phyloP scores from a whole-genome alignment of 2,329 filamentous ascomycete genomes.

The Bertia moriformis region DNA sequence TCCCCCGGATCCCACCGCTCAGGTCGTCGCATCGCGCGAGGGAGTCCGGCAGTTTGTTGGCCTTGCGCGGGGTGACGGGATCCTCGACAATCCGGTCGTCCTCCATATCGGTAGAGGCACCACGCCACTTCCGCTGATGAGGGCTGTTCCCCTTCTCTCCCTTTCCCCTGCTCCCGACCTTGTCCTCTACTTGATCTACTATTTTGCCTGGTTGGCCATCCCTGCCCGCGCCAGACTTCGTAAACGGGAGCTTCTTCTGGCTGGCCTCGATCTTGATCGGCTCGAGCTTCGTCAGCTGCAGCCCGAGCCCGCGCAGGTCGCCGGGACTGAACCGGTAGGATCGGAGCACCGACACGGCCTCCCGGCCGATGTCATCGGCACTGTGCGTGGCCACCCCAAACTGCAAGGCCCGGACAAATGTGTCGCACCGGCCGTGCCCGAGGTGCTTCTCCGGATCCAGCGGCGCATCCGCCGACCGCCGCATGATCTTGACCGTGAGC shows the following conservation, averaged over 20 bases:
- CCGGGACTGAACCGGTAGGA: constrained; percentile 75
- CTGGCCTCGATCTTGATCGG: constrained; percentile 64
- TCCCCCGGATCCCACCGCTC: constrained; percentile 40
- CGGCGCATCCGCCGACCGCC: constrained; percentile 70
- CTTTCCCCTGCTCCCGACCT: not conserved
- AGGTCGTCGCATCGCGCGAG: constrained; percentile 34
- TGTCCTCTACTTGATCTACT: too few species aligned
- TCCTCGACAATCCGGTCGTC: too few species aligned
- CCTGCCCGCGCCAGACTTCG: not conserved
- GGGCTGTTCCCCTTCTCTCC: not conserved
- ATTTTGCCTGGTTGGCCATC: too few species aligned
- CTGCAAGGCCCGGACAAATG: constrained; percentile 72
- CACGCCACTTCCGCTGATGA: too few species aligned
- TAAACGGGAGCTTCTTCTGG: constrained; percentile 38
- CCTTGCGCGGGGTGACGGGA: not conserved
- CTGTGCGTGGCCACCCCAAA: constrained; percentile 77
- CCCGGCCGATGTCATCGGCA: constrained; percentile 56
- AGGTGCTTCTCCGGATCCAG: constrained; percentile 85
- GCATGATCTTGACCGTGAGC: constrained; percentile 90
- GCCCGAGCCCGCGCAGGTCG: constrained; percentile 79
- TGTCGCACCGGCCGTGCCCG: constrained; percentile 89
- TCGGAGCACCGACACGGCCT: constrained; percentile 71
- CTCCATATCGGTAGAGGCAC: too few species aligned
- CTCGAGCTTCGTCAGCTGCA: constrained; percentile 88
- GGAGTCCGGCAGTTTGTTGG: constrained; percentile 17